Evolutionary conservation across 2,329 filamentous ascomycete genomes (phyloP).

Genomic region (Anthostomella pinea): DNA sequence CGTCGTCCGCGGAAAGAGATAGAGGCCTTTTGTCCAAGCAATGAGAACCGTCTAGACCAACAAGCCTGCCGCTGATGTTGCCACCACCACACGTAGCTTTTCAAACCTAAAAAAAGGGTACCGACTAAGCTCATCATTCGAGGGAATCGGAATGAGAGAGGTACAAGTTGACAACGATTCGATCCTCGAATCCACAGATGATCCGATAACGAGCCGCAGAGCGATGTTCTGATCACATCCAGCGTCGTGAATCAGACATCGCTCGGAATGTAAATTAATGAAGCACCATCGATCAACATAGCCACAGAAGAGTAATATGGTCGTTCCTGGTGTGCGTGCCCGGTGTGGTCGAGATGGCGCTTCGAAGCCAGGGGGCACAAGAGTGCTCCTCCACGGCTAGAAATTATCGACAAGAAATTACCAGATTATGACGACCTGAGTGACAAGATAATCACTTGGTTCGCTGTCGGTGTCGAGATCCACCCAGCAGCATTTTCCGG

Average conservation of each 20-base stretch:
- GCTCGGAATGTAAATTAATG: slow-evolving; percentile 1
- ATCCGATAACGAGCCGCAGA: slow-evolving; percentile 4
- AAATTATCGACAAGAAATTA: slow-evolving; percentile 33
- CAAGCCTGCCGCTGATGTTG: slow-evolving; percentile 1
- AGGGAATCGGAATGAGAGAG: slow-evolving; percentile 20
- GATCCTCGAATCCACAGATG: slow-evolving; percentile 7
- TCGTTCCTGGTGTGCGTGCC: slow-evolving; percentile 4
- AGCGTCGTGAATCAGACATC: slow-evolving; percentile 3
- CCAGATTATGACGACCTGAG: slow-evolving; percentile 23
- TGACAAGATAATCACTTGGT: slow-evolving; percentile 8
- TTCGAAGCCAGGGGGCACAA: slow-evolving; percentile 3
- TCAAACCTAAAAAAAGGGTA: slow-evolving; percentile 13
- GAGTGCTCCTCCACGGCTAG: slow-evolving; percentile 15
- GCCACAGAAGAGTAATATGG: not conserved
- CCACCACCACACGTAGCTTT: slow-evolving; percentile 5
- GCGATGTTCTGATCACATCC: slow-evolving; percentile 7
- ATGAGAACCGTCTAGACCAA: slow-evolving; percentile 6
- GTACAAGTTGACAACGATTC: slow-evolving; percentile 22
- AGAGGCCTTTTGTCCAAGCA: too few species aligned
- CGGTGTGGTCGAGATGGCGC: too few species aligned
- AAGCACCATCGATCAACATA: not conserved
- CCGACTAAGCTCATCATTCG: slow-evolving; percentile 25
- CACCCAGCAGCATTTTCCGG: slow-evolving; percentile 11
- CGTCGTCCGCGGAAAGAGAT: too few species aligned
- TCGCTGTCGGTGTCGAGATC: slow-evolving; percentile 9